Evolutionary conservation across 2,329 filamentous ascomycete genomes (phyloP).

Genomic region (Malbranchea zuffiana): DNA sequence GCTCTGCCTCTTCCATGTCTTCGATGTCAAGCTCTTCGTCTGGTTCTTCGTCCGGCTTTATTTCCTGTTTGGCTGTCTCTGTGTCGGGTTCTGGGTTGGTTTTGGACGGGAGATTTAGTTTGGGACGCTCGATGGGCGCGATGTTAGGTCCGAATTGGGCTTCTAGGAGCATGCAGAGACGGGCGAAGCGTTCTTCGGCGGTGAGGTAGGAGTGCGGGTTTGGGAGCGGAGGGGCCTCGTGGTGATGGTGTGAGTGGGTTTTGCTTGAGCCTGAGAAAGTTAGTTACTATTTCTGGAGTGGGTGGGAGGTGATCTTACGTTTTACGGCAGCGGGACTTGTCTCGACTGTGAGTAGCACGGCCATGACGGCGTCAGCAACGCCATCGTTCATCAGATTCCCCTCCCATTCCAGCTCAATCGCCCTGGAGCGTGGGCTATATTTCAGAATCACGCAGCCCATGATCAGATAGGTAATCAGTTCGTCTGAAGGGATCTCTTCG

Average conservation of each 20-base stretch:
- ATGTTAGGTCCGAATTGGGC: slow-evolving; percentile 90
- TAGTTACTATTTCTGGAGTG: not conserved
- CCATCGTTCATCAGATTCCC: slow-evolving; percentile 96
- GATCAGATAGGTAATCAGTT: slow-evolving; percentile 46
- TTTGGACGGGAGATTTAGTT: slow-evolving; percentile 24
- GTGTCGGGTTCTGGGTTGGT: slow-evolving; percentile 21
- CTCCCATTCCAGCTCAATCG: slow-evolving; percentile 91
- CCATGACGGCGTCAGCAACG: slow-evolving; percentile 94
- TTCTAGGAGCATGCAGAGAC: slow-evolving; percentile 92
- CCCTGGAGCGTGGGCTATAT: slow-evolving; percentile 58
- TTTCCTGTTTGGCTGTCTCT: slow-evolving; percentile 15
- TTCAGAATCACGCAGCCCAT: slow-evolving; percentile 88
- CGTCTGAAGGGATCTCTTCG: slow-evolving; percentile 33
- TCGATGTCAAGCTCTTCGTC: slow-evolving; percentile 35
- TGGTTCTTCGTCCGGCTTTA: slow-evolving; percentile 20
- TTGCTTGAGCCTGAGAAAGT: slow-evolving; percentile 45
- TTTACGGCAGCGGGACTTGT: slow-evolving; percentile 91
- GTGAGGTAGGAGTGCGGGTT: slow-evolving; percentile 66
- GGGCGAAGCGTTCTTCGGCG: slow-evolving; percentile 65
- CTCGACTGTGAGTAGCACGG: slow-evolving; percentile 82
- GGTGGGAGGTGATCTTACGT: slow-evolving; percentile 43
- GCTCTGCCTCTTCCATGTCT: slow-evolving; percentile 53
- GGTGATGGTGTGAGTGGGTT: slow-evolving; percentile 44
- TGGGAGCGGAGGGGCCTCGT: slow-evolving; percentile 33
- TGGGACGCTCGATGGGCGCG: slow-evolving; percentile 60